Base-by-base conservation (phyloP, 2,329 filamentous ascomycete species). In the Madurella fahalii region DNA sequence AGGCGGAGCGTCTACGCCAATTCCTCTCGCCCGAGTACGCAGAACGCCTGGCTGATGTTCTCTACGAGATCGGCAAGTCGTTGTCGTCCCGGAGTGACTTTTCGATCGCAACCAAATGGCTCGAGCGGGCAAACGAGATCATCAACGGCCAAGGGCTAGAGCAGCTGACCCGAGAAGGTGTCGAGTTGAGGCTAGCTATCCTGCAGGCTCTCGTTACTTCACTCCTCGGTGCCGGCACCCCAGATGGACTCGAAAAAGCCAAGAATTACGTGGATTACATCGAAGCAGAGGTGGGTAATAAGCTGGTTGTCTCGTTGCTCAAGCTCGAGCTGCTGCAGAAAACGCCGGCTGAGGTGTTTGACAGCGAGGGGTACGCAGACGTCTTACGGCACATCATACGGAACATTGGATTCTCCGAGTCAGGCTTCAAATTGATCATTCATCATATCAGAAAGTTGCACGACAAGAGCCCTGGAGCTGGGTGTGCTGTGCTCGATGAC, bases 51-150 rank as follows among this genome's bases (percentile, higher is more conserved):
- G 79, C 84, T 4, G 85, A 90, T 61, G 72, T 86, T 2, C 75
- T 91, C 8, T 89, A 85, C 59, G 83, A 87, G 56, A 87, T 95
- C 40, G 90, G 90, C 3, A 83, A 78, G 46, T 76, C 77, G 13
- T 69, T 86, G 13, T 67, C 82, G 2, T 68, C 66, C 2, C 80
- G 78, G 49, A 71, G 75, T 8, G 76, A 87, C 49, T 77, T 77
- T 58, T 63, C 71, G 1, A 66, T 78, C 43, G 86, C 89, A 0
- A 67, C 78, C 1, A 84, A 80, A 63, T 97, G 93, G 94, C 72
- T 95, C 0, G 78, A 85, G 52, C 79, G 88, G 59, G 84, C 89
- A 2, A 76, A 82, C 47, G 73, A 83, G 11, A 64, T 84, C 30
- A 73, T 92, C 25, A 77, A 79, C 48, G 63, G 65, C 17, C 81